Percentiles rank a stretch among this genome's conserved stretches.
Evolutionary conservation across 352 stramenopile genomes (phyloP).

Genomic region (Plasmopara muralis): DNA sequence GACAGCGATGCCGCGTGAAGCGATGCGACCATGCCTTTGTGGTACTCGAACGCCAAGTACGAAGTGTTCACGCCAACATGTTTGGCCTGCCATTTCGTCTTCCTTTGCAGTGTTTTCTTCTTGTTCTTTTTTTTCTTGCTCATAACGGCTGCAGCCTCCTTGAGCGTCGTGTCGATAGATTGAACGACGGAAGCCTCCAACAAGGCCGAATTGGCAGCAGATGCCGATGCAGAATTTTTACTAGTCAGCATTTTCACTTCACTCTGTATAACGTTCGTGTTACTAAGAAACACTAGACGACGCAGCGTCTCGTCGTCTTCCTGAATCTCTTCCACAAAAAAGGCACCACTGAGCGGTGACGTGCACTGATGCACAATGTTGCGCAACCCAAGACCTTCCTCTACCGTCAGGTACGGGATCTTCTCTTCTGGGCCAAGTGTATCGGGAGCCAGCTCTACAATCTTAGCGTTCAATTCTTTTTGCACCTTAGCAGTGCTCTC

Average conservation of each 20-base stretch:
- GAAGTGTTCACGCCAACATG: slow-evolving; percentile 37
- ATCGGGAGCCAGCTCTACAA: slow-evolving; percentile 53
- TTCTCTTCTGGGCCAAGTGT: slow-evolving; percentile 37
- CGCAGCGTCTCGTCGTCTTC: slow-evolving; percentile 40
- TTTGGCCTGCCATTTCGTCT: slow-evolving; percentile 27
- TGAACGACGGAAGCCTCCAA: slow-evolving; percentile 11
- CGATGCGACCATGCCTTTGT: slow-evolving; percentile 65
- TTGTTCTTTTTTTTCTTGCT: slow-evolving; percentile 52
- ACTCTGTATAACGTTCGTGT: slow-evolving; percentile 71
- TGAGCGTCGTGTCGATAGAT: slow-evolving; percentile 16
- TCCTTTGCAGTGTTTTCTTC: slow-evolving; percentile 62
- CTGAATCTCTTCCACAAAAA: slow-evolving; percentile 66
- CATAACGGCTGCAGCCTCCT: slow-evolving; percentile 18
- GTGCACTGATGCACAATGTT: slow-evolving; percentile 49
- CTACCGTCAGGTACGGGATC: slow-evolving; percentile 73
- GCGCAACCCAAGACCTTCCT: slow-evolving; percentile 50
- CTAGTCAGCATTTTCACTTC: slow-evolving; percentile 44
- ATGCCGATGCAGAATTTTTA: slow-evolving; percentile 1
- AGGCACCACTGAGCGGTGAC: slow-evolving; percentile 47
- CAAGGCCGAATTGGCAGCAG: slow-evolving; percentile 3
- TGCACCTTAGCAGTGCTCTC: slow-evolving; percentile 60
- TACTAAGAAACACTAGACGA: slow-evolving; percentile 68
- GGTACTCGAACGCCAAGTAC: slow-evolving; percentile 72
- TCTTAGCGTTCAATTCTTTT: slow-evolving; percentile 58
- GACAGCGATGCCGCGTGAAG: slow-evolving; percentile 38